These are phyloP conservation scores for Aureobasidium zeae DNA, from an alignment of 2,329 filamentous ascomycete species.

Conservation along the genomic window DNA sequence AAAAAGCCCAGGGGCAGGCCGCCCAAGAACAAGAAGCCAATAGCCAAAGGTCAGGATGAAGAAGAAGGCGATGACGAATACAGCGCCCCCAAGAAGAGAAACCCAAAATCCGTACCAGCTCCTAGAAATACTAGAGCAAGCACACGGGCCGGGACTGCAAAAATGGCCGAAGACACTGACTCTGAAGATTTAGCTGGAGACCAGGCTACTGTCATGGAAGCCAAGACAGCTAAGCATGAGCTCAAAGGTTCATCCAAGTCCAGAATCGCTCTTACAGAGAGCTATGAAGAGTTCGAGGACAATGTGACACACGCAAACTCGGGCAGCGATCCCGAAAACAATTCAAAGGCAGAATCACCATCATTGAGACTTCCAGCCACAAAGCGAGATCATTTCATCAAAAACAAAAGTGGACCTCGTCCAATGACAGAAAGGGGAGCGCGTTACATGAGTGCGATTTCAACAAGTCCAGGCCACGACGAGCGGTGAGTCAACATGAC, in stretches of 20 bases:
- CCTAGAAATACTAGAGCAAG: background rate
- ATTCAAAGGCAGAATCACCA: background rate
- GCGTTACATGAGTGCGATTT: background rate
- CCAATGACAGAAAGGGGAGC: background rate
- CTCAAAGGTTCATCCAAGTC: background rate
- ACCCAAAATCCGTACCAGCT: background rate
- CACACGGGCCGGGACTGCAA: background rate
- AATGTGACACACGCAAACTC: slow-evolving; percentile 1
- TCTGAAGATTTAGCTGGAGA: background rate
- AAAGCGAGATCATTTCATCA: background rate
- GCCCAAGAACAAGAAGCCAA: background rate
- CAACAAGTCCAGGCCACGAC: background rate
- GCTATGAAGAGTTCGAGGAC: background rate
- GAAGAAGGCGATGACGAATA: slow-evolving; percentile 5
- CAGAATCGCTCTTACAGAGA: background rate
- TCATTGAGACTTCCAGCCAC: background rate
- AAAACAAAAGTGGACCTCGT: background rate
- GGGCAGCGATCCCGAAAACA: background rate
- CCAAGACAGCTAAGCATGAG: too few species aligned
- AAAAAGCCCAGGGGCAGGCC: background rate
- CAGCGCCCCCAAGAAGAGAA: slow-evolving; percentile 1
- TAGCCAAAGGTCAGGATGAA: background rate
- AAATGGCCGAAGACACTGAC: background rate
- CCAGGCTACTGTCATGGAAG: too few species aligned
- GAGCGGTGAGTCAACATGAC: background rate